These are phyloP conservation scores for Drechslerella dactyloides DNA, from an alignment of 2,329 filamentous ascomycete species.

Conservation along the genomic window DNA sequence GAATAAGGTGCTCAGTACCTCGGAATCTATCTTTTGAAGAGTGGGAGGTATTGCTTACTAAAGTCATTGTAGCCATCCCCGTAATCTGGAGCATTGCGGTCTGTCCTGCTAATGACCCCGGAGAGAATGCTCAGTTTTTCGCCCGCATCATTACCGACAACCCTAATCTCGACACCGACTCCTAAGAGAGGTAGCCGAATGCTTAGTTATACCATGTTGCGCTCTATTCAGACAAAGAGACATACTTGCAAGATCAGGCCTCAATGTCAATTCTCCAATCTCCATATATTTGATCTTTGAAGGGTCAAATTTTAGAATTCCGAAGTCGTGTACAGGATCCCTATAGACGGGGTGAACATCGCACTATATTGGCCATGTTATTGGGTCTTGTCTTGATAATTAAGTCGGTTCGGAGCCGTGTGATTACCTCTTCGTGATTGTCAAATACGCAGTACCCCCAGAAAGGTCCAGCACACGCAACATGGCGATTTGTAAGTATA, in stretches of 20 bases:
- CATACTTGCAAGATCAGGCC: conserved; percentile 75
- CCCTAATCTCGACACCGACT: conserved; percentile 92
- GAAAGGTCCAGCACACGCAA: conserved; percentile 93
- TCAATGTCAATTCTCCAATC: conserved; percentile 76
- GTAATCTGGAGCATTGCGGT: conserved; percentile 96
- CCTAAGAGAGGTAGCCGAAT: conserved; percentile 31
- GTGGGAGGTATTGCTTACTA: conserved; percentile 64
- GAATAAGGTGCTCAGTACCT: conserved; percentile 8
- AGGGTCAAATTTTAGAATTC: conserved; percentile 93
- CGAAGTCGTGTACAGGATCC: conserved; percentile 97
- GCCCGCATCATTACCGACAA: conserved; percentile 97
- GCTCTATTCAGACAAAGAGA: no score
- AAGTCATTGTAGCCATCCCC: conserved; percentile 98
- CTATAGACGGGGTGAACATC: conserved; percentile 97
- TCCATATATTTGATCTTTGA: conserved; percentile 98
- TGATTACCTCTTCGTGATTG: conserved; percentile 80
- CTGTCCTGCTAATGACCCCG: conserved; percentile 92
- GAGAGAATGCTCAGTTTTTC: conserved; percentile 98
- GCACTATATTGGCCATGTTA: conserved; percentile 65
- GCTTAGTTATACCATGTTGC: conserved; percentile 18
- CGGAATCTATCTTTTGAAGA: conserved; percentile 17
- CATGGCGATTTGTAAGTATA: conserved; percentile 87
- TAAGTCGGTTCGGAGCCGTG: conserved; percentile 42
- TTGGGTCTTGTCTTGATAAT: conserved; percentile 15
- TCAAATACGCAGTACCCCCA: conserved; percentile 99